Evolutionary conservation across 352 stramenopile species (phyloP).

Genomic region (Elongisporangium anandrum): DNA sequence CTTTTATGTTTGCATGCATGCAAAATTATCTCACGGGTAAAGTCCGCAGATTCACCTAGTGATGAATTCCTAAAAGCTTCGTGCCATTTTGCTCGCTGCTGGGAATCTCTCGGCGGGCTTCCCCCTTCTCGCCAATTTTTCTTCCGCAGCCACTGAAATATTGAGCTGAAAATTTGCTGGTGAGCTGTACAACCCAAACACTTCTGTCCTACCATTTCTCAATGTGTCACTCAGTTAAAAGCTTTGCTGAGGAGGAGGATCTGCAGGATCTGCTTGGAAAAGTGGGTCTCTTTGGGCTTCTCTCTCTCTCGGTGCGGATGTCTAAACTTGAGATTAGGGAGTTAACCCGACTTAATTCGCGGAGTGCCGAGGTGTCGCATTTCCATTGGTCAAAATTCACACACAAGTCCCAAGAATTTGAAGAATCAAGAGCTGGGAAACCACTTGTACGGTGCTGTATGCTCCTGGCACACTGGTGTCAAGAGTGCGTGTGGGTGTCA

Average conservation of each 20-base stretch:
- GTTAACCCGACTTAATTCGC: background rate
- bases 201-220: too few relatives aligned
- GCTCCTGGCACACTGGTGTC: too few relatives aligned
- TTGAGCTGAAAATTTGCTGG: background rate
- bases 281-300: background rate
- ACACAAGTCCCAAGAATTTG: too few relatives aligned
- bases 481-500: background rate
- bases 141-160: background rate
- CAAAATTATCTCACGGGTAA: background rate
- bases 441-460: too few relatives aligned
- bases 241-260: too few relatives aligned
- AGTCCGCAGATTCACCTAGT: too few relatives aligned
- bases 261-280: background rate
- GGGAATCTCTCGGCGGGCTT: too few relatives aligned
- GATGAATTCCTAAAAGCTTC: too few relatives aligned
- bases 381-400: background rate
- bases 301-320: background rate
- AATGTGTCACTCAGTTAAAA: too few relatives aligned
- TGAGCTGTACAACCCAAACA: background rate
- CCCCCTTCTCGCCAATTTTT: background rate
- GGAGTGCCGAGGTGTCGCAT: background rate
- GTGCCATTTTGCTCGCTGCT: too few relatives aligned
- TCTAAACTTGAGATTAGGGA: background rate
- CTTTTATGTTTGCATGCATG: background rate
- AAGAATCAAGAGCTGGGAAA: background rate